Percentiles rank a stretch among this genome's conserved stretches.
phyloP scores from a whole-genome alignment of 306 rosid genomes.

The Canavalia ensiformis region DNA sequence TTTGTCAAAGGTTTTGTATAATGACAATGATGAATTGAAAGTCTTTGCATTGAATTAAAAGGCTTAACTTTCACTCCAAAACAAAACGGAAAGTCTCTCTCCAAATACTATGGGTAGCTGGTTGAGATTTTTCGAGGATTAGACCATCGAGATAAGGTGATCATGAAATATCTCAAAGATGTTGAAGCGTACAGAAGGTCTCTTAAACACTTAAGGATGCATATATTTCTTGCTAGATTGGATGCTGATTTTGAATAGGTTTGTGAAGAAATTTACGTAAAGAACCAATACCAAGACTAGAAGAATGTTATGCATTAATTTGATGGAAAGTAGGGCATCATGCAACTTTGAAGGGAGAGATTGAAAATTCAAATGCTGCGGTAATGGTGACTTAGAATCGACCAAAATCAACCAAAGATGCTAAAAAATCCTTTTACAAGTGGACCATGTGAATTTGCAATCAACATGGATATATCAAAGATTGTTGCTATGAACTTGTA shows the following conservation, averaged over 20 bases:
- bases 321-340: neutral
- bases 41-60: constrained; percentile 12
- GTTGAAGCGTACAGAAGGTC: neutral
- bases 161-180: constrained; percentile 33
- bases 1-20: too few relatives aligned
- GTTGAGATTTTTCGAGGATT: neutral
- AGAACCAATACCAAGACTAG: neutral
- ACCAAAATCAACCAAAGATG: neutral
- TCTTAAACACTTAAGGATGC: neutral
- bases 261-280: constrained; percentile 7
- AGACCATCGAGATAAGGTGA: neutral
- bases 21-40: neutral
- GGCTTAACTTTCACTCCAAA: constrained; percentile 11
- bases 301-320: constrained; percentile 14
- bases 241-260: neutral
- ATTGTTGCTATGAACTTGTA: constrained; percentile 25
- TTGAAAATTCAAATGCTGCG: neutral
- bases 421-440: neutral
- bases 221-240: constrained; percentile 17
- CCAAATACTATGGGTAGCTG: neutral
- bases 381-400: constrained; percentile 14
- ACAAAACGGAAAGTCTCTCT: neutral
- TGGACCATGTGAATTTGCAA: constrained; percentile 10
- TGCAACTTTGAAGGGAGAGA: neutral
- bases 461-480: constrained; percentile 23